Evolutionary conservation across 352 stramenopile genomes (phyloP).

Genomic region (Phytopythium vexans): DNA sequence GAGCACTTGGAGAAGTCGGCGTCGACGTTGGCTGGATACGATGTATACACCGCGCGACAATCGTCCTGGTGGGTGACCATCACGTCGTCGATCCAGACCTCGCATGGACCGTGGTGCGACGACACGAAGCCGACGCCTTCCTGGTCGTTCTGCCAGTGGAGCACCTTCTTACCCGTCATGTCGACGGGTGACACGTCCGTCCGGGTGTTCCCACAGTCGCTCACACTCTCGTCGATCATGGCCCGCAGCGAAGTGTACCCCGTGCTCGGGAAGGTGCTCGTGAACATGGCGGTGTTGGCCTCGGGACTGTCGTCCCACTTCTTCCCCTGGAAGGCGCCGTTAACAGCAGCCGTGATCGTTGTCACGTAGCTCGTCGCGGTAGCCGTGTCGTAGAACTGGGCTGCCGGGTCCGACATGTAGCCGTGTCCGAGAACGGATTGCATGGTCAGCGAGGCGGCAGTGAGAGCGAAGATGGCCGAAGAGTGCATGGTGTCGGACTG

Average conservation of each 20-base stretch:
- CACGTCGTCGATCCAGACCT: constrained; percentile 36
- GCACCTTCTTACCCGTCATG: constrained; percentile 32
- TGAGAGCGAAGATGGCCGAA: no score
- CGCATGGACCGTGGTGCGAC: constrained; percentile 31
- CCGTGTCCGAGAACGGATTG: no score
- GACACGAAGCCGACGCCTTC: constrained; percentile 23
- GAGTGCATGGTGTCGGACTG: no score
- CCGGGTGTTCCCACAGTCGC: constrained; percentile 36
- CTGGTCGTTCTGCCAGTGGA: constrained; percentile 30
- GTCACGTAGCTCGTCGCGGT: constrained; percentile 30
- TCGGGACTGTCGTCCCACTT: constrained; percentile 52
- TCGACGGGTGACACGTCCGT: constrained; percentile 28
- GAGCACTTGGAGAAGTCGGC: constrained; percentile 23
- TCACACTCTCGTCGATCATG: constrained; percentile 33
- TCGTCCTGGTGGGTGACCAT: no score
- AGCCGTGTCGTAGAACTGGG: no score
- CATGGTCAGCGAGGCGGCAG: no score
- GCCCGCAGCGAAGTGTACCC: constrained; percentile 41
- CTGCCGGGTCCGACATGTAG: no score
- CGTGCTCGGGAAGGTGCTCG: no score
- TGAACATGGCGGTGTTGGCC: constrained; percentile 40
- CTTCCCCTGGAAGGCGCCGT: constrained; percentile 38
- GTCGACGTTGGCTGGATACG: constrained; percentile 22
- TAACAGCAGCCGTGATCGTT: constrained; percentile 33
- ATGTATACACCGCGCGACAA: no score